Evolutionary conservation across 257 asterid genomes (phyloP), one percentile per base, ranked within the genome.

Genomic region (Ilex aquifolium): DNA sequence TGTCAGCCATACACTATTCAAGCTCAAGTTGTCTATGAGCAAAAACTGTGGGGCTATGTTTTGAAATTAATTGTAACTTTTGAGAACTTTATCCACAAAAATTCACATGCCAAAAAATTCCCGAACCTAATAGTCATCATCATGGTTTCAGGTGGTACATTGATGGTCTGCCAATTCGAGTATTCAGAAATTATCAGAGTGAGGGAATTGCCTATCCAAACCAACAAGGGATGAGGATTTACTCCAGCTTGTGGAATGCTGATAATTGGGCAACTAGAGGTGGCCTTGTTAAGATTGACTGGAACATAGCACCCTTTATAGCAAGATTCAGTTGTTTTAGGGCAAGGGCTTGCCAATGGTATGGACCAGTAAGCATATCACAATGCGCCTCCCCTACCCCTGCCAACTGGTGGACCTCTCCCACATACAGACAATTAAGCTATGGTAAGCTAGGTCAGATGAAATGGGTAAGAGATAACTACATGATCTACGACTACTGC

Each of bases 231-330:
- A 87, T 90, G 97, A 72, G 76, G 62, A 88, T 69, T 9, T 80
- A 85, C 65, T 76, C 86, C 13, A 90, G 95, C 85, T 72, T 87
- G 30, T 90, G 97, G 97, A 82, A 87, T 64, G 97, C 87, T 4
- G 95, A 88, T 62, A 77, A 80, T 44, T 87, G 97, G 96, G 97
- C 97, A 10, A 90, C 96, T 0, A 79, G 85, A 68, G 83, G 85
- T 0, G 96, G 96, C 21, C 78, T 66, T 11, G 97, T 55, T 7
- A 90, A 82, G 72, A 83, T 75, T 15, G 74, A 90, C 50, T 87
- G 95, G 97, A 62, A 31, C 14, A 65, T 66, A 8, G 76, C 95
- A 5, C 95, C 95, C 4, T 87, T 83, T 76, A 14, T 79, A 4
- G 87, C 95, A 17, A 51, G 70, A 36, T 32, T 82, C 31, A 69